Evolutionary conservation across 495 filamentous ascomycete species (phyloP).

Genomic region (Lophium mytilinum): DNA sequence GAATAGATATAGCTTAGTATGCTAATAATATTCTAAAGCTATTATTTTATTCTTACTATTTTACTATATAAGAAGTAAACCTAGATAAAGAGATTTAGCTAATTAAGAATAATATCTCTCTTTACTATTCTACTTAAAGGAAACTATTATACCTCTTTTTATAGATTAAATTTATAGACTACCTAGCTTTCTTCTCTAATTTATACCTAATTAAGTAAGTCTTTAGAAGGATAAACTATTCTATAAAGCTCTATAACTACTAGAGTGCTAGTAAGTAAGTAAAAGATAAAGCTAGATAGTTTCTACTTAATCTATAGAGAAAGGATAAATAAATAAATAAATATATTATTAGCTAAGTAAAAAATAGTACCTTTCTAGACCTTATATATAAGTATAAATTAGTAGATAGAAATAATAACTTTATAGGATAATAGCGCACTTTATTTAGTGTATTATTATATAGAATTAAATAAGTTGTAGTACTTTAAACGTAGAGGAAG

Average conservation of each 20-base stretch:
- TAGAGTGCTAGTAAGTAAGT: background rate
- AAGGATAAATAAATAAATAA: background rate
- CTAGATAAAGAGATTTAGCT: background rate
- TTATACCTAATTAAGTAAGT: background rate
- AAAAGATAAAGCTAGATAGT: background rate
- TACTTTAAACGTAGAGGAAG: no score
- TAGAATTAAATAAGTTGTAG: no score
- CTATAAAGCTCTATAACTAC: background rate
- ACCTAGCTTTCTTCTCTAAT: background rate
- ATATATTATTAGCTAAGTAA: background rate
- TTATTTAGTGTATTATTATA: no score
- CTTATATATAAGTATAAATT: background rate
- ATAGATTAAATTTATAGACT: background rate
- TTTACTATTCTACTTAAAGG: background rate
- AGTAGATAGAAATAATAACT: background rate
- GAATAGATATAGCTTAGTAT: background rate
- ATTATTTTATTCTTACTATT: background rate
- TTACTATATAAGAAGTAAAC: background rate
- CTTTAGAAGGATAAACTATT: background rate
- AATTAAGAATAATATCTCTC: constrained; percentile 1
- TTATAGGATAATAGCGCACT: background rate
- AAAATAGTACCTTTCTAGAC: background rate
- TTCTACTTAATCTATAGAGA: background rate
- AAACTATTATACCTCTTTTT: background rate
- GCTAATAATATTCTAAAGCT: background rate